Conservation (phyloP, 345 rosid genomes). For the Eucalyptus pumila region DNA sequence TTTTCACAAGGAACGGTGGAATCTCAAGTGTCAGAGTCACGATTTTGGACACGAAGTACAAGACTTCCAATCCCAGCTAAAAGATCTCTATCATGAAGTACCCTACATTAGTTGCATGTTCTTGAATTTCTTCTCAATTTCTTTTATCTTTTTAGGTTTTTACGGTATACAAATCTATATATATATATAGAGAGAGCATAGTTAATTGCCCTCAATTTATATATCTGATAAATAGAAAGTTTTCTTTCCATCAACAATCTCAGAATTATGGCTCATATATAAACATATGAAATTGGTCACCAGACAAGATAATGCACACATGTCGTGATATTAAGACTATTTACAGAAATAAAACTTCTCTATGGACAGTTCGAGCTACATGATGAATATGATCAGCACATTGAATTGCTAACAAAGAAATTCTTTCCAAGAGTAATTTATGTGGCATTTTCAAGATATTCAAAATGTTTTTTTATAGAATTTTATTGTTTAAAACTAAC, state of each 20-base stretch:
- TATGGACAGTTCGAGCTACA: not conserved
- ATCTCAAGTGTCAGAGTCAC: not conserved
- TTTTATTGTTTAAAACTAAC: not conserved
- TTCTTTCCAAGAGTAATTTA: not conserved
- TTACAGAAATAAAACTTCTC: not conserved
- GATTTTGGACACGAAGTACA: not conserved
- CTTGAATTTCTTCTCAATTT: not conserved
- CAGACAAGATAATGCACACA: not conserved
- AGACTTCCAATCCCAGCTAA: not conserved
- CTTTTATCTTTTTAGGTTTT: not conserved
- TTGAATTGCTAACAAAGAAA: not conserved
- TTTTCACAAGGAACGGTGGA: not conserved
- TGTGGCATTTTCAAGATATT: not conserved
- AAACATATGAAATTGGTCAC: not conserved
- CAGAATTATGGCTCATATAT: not conserved
- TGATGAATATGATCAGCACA: not conserved
- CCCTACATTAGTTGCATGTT: not conserved
- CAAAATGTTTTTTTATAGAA: not conserved
- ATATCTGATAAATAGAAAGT: not conserved
- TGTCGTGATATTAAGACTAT: not conserved
- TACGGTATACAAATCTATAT: not conserved
- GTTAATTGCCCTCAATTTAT: not conserved
- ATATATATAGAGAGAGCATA: not conserved
- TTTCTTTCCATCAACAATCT: not conserved
- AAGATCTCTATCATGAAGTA: not conserved